A percentile compares a stretch with the other conserved stretches of the same genome.
These are phyloP conservation scores for Lineolata rhizophorae DNA, from an alignment of 495 filamentous ascomycete genomes.

Conservation along the genomic window DNA sequence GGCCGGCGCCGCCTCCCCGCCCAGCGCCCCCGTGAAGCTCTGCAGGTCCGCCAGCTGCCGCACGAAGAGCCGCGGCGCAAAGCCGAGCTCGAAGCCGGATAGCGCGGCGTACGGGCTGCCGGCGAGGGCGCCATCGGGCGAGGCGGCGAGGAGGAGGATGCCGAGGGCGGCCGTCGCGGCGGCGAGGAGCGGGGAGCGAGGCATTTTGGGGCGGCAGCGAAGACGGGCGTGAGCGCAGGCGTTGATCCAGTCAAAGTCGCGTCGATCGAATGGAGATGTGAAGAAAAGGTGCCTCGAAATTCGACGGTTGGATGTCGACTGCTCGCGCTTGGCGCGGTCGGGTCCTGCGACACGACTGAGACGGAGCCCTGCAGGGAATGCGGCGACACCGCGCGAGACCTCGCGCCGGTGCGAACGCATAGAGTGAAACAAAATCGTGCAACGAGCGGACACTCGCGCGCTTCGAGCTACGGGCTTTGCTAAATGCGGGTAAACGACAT, in stretches of 20 bases:
- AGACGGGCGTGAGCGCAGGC: background rate
- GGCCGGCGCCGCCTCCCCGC: constrained; percentile 26
- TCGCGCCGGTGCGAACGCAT: too few species aligned
- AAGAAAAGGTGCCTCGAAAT: constrained; percentile 1
- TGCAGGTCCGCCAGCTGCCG: constrained; percentile 24
- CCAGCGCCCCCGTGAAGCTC: constrained; percentile 32
- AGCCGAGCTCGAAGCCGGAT: too few species aligned
- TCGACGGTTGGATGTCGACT: background rate
- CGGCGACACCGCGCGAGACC: too few species aligned
- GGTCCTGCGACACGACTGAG: too few species aligned
- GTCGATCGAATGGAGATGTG: background rate
- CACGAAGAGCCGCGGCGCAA: constrained; percentile 9
- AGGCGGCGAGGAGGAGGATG: constrained; percentile 1
- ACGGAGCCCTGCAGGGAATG: too few species aligned
- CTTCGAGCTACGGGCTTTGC: too few species aligned
- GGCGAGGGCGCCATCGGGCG: background rate
- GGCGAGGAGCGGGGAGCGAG: constrained; percentile 1
- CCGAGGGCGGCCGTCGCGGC: constrained; percentile 3
- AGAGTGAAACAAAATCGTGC: too few species aligned
- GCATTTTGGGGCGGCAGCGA: background rate
- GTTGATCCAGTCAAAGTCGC: background rate
- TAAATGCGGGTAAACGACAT: too few species aligned
- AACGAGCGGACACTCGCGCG: too few species aligned
- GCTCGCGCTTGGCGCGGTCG: too few species aligned
- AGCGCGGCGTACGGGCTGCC: too few species aligned